A percentile compares a stretch with the other conserved stretches of the same genome.
phyloP scores from a whole-genome alignment of 1,139 yeast genomes.

The Pichiaceae sp. region DNA sequence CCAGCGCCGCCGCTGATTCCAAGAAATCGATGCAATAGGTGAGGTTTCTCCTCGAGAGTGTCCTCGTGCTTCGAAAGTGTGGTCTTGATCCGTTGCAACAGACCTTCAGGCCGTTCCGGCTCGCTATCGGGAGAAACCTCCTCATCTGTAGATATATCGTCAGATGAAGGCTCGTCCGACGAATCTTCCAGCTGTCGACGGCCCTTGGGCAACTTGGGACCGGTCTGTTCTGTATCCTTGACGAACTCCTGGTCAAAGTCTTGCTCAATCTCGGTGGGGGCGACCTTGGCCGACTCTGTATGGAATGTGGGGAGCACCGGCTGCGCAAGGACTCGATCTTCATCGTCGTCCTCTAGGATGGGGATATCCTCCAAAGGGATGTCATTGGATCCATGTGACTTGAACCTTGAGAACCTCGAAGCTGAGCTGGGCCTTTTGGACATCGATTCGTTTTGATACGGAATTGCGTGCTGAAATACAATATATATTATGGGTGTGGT shows the following conservation, averaged over 20 bases:
- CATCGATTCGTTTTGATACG: not conserved
- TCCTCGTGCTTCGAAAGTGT: not conserved
- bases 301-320: constrained; percentile 13
- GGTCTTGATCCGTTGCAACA: no score
- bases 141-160: not conserved
- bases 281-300: not conserved
- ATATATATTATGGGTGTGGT: not conserved
- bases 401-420: constrained; percentile 1
- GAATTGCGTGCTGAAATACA: not conserved
- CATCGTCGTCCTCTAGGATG: constrained; percentile 18
- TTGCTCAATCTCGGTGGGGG: constrained; percentile 10
- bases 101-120: no score
- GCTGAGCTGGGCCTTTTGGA: not conserved
- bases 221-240: constrained; percentile 9
- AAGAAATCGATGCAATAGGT: no score
- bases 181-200: not conserved
- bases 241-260: constrained; percentile 24
- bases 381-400: not conserved
- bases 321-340: constrained; percentile 8
- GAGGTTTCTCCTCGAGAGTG: not conserved
- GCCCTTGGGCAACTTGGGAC: not conserved
- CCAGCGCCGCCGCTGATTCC: no score
- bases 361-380: constrained; percentile 7
- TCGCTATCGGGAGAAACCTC: not conserved
- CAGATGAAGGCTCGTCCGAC: not conserved